A percentile compares a stretch with the other conserved stretches of the same genome.
Conservation (phyloP, 352 stramenopile genomes). For the Phytophthora pisi region DNA sequence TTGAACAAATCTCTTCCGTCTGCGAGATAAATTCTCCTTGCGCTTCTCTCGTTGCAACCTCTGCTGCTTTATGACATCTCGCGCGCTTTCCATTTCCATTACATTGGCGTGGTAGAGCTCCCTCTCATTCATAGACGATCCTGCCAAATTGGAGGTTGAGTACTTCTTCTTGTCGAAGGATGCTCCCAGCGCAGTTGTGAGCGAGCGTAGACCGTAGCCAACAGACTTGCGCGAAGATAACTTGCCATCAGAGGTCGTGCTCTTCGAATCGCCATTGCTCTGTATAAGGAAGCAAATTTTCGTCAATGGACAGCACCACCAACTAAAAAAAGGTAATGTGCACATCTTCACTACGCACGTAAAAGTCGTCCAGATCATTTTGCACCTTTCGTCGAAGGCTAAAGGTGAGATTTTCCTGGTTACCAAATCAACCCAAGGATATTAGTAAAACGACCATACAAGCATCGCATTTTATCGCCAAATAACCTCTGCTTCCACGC, state of each 20-base stretch:
- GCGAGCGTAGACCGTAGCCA: slow-evolving; percentile 70
- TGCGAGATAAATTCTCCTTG: slow-evolving; percentile 52
- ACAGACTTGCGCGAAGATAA: slow-evolving; percentile 51
- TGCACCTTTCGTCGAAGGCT: slow-evolving; percentile 59
- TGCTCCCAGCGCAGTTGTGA: slow-evolving; percentile 53
- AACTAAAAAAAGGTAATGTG: not conserved
- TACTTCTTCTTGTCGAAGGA: slow-evolving; percentile 35
- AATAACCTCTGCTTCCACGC: slow-evolving; percentile 46
- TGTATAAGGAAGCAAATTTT: slow-evolving; percentile 6
- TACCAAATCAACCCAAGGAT: not conserved
- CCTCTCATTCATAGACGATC: slow-evolving; percentile 31
- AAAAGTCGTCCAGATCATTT: slow-evolving; percentile 63
- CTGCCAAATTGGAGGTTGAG: slow-evolving; percentile 24
- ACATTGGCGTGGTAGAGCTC: slow-evolving; percentile 34
- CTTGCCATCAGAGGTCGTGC: slow-evolving; percentile 1
- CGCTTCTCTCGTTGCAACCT: slow-evolving; percentile 54
- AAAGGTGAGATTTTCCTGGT: slow-evolving; percentile 51
- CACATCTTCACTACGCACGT: slow-evolving; percentile 37
- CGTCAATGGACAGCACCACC: slow-evolving; percentile 1
- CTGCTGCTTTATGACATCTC: slow-evolving; percentile 53
- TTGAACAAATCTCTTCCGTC: slow-evolving; percentile 70
- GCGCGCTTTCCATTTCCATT: slow-evolving; percentile 31
- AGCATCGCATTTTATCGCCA: not conserved
- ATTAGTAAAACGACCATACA: not conserved
- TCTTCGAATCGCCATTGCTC: slow-evolving; percentile 12